Conservation (phyloP, 441 rosid genomes). For the Aleurites moluccanus region DNA sequence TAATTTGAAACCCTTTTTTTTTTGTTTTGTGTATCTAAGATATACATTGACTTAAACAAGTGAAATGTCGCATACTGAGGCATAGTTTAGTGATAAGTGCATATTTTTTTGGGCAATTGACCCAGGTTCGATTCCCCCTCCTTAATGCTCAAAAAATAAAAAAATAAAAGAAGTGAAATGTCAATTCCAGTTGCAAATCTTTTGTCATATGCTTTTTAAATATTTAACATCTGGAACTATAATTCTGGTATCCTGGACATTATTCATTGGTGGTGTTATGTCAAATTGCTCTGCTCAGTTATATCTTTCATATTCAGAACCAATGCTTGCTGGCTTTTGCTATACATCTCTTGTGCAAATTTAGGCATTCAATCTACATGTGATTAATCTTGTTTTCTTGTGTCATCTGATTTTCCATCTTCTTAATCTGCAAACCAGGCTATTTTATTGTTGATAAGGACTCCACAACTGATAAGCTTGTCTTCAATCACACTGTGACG, state of each 20-base stretch:
- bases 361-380: neutral
- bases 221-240: neutral
- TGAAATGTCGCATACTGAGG: no score
- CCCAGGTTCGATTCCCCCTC: no score
- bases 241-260: neutral
- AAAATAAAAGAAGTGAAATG: neutral
- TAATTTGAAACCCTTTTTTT: conserved; percentile 15
- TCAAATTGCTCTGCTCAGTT: neutral
- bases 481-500: conserved; percentile 84
- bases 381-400: neutral
- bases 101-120: no score
- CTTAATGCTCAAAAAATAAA: no score
- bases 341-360: no score
- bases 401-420: conserved; percentile 6
- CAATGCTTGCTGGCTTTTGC: neutral
- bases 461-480: conserved; percentile 66
- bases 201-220: neutral
- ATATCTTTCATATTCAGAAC: neutral
- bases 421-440: conserved; percentile 43
- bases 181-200: neutral
- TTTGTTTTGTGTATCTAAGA: neutral
- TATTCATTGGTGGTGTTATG: neutral
- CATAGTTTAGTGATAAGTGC: no score
- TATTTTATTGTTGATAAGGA: conserved; percentile 77
- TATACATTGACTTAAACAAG: neutral